Evolutionary conservation across 352 stramenopile genomes (phyloP), one percentile per base, ranked within the genome.

Genomic region (Globisporangium solare): DNA sequence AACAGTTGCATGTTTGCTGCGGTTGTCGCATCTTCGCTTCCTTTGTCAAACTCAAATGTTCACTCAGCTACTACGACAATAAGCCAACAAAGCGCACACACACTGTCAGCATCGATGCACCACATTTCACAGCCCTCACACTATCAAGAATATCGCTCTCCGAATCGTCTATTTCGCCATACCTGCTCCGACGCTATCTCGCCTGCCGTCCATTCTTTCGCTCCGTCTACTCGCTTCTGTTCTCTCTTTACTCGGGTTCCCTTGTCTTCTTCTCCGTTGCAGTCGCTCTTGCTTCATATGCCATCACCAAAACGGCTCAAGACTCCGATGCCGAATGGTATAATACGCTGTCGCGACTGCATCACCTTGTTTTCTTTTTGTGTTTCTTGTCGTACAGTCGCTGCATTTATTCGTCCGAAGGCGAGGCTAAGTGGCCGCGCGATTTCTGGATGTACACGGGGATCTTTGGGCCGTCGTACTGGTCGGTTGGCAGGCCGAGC

Each of bases 391-490:
- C 41, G 21, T 46, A 54, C 14, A 53, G 46, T 48, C 6, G 39
- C 54, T 73, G 65, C 51, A 58, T 63, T 71, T 84, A 69, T 51
- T 72, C 60, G 21, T 67, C 65, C 43, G 51, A 46, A 18, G 60
- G 67, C 41, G 56, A 67, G 24, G 64, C 79, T 58, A 91, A 60
- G 75, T 88, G 70, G 51, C 79, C 83, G 60, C 81, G 81, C 52
- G 79, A 89, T 70, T 88, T 89, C 59, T 81, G 74, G 37, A 90
- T 77, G 58, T 66, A 79, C 55, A 77, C 79, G 7, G 83, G 83
- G 54, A 94, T 74, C 67, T 85, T 80, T 13, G 86, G 86, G 50
- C 86, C 86, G 68, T 95, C 86, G 75, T 95, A 95, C 67, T 95
- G 86, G 68, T 95, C 83, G 48, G 86, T 95, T 12, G 86, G 86